Conservation (phyloP, 2,329 filamentous ascomycete genomes). For the Sphaerulina musiva region DNA sequence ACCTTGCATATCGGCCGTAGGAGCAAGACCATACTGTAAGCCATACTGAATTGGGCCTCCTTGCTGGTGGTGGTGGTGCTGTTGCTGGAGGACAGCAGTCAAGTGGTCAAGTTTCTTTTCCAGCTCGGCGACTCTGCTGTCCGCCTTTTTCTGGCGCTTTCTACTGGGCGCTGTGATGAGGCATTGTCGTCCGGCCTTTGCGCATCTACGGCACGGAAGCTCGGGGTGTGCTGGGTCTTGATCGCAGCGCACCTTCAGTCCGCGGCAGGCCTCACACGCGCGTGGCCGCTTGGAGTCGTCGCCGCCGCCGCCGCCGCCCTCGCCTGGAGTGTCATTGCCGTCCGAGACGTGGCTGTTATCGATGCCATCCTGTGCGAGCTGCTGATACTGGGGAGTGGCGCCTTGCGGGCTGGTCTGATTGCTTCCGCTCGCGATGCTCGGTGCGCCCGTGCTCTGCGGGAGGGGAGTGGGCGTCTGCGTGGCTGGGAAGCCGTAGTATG, state of each 20-base stretch:
- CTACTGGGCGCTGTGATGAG: slow-evolving; percentile 67
- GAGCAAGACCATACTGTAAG: slow-evolving; percentile 6
- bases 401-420: slow-evolving; percentile 24
- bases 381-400: slow-evolving; percentile 4
- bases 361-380: slow-evolving; percentile 11
- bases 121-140: slow-evolving; percentile 79
- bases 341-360: slow-evolving; percentile 13
- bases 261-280: slow-evolving; percentile 45
- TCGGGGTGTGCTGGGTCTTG: slow-evolving; percentile 58
- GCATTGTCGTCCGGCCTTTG: slow-evolving; percentile 71
- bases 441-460: slow-evolving; percentile 12
- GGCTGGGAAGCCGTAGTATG: slow-evolving; percentile 24
- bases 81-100: slow-evolving; percentile 68
- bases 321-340: slow-evolving; percentile 12
- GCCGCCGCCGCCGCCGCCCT: slow-evolving; percentile 1
- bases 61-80: slow-evolving; percentile 30
- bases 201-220: slow-evolving; percentile 59
- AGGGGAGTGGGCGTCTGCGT: slow-evolving; percentile 16
- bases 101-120: slow-evolving; percentile 89
- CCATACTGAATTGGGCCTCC: slow-evolving; percentile 13
- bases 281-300: slow-evolving; percentile 42
- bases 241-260: slow-evolving; percentile 68
- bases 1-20: slow-evolving; percentile 16
- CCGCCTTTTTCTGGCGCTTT: slow-evolving; percentile 87
- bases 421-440: slow-evolving; percentile 20